These are phyloP conservation scores for Hanseniaspora gamundiae DNA, from an alignment of 1,139 yeast species.

Conservation along the genomic window DNA sequence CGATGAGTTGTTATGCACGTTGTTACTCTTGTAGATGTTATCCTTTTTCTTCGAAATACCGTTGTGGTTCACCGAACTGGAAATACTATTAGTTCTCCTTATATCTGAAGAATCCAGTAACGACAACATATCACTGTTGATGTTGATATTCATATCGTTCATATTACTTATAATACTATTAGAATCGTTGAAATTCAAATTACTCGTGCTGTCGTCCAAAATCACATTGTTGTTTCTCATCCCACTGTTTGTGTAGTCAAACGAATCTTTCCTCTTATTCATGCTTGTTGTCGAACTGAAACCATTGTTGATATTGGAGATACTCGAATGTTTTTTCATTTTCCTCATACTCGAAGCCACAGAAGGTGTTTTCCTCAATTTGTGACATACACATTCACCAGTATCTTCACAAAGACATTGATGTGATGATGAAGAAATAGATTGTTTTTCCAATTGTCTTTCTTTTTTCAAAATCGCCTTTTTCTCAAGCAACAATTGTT, in stretches of 20 bases:
- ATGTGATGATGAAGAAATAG: background rate
- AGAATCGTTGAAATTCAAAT: background rate
- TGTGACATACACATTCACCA: conserved; percentile 17
- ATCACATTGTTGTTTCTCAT: background rate
- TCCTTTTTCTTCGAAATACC: background rate
- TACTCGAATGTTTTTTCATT: background rate
- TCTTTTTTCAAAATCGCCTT: conserved; percentile 3
- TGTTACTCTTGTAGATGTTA: background rate
- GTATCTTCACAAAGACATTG: conserved; percentile 12
- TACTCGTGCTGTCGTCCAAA: background rate
- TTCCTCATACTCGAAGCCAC: background rate
- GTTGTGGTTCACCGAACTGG: background rate
- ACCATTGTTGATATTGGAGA: too few species aligned
- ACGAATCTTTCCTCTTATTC: background rate
- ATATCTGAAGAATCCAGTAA: background rate
- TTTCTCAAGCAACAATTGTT: conserved; percentile 25
- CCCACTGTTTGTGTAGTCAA: background rate
- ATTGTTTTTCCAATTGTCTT: conserved; percentile 1
- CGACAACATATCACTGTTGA: background rate
- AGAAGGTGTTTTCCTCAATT: conserved; percentile 9
- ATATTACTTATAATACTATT: background rate
- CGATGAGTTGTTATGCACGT: background rate
- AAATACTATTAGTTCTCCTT: background rate
- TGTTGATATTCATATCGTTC: background rate
- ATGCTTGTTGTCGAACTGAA: too few species aligned